Percentiles rank a stretch among this genome's conserved stretches.
Evolutionary conservation across 2,329 filamentous ascomycete species (phyloP).

Genomic region (Fusarium brevicatenulatum): DNA sequence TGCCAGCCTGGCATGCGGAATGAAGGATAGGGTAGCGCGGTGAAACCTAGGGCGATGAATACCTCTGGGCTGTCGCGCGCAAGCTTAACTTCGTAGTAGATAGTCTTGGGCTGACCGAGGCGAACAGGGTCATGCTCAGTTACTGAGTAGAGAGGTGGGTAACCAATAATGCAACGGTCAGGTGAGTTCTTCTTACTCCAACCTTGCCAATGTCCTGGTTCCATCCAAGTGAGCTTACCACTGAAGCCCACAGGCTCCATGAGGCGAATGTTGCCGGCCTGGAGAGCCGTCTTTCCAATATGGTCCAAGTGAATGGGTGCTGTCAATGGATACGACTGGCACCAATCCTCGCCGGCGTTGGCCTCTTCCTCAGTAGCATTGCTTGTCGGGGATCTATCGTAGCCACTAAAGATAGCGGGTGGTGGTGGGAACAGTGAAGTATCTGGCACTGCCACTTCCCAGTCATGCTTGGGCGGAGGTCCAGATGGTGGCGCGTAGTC

Average conservation of each 20-base stretch:
- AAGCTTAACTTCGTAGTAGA: constrained; percentile 79
- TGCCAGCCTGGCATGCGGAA: constrained; percentile 87
- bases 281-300: constrained; percentile 59
- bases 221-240: constrained; percentile 57
- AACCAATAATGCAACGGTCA: constrained; percentile 73
- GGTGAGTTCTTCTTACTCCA: constrained; percentile 55
- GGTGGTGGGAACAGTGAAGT: constrained; percentile 78
- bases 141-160: constrained; percentile 75
- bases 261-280: constrained; percentile 63
- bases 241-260: constrained; percentile 61
- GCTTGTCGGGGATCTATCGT: constrained; percentile 72
- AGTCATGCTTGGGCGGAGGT: constrained; percentile 68
- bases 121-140: constrained; percentile 66
- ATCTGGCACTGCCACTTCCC: constrained; percentile 76
- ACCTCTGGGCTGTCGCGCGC: constrained; percentile 57
- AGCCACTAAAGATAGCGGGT: constrained; percentile 71
- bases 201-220: constrained; percentile 63
- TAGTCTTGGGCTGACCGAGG: constrained; percentile 57
- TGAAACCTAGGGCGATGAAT: constrained; percentile 73
- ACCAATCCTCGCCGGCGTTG: constrained; percentile 74
- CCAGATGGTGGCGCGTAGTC: constrained; percentile 48
- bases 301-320: constrained; percentile 61
- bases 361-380: constrained; percentile 75
- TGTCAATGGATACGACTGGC: constrained; percentile 66
- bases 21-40: constrained; percentile 78